Conservation (phyloP, 768 basidiomycete species). For the Pholiota microspora region DNA sequence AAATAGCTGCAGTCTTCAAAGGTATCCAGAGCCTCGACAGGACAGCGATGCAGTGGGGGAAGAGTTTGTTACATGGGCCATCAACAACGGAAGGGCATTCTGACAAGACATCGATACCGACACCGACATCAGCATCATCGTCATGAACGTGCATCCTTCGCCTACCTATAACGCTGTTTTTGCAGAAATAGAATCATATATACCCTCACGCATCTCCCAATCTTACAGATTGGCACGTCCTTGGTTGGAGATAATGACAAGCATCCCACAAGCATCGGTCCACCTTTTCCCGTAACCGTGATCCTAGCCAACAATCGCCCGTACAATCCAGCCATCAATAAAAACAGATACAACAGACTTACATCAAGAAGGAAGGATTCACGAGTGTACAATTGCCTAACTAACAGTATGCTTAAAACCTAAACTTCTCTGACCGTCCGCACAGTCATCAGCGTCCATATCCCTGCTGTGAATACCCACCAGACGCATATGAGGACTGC, state of each 20-base stretch:
- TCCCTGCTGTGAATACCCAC: conserved; percentile 23
- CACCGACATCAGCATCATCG: conserved; percentile 2
- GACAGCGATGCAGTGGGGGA: conserved; percentile 45
- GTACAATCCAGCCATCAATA: not conserved
- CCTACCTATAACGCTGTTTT: not conserved
- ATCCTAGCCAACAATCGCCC: too few relatives aligned
- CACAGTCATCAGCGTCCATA: conserved; percentile 14
- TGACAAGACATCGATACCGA: conserved; percentile 3
- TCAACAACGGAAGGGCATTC: conserved; percentile 6
- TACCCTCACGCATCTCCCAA: not conserved
- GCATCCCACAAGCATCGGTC: too few relatives aligned
- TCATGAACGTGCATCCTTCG: not conserved
- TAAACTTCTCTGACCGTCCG: too few relatives aligned
- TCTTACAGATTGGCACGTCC: too few relatives aligned
- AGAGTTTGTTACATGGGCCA: conserved; percentile 41
- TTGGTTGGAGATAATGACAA: too few relatives aligned
- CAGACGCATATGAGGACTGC: conserved; percentile 13
- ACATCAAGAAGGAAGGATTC: not conserved
- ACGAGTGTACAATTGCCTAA: too few relatives aligned
- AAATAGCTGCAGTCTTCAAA: conserved; percentile 44
- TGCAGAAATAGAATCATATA: not conserved
- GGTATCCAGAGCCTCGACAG: conserved; percentile 46
- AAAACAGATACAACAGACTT: not conserved
- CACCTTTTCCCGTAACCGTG: too few relatives aligned
- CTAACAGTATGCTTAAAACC: too few relatives aligned